Evolutionary conservation across 371 early-diverging fungal genomes (phyloP).

Genomic region (Actinomortierella ambigua): DNA sequence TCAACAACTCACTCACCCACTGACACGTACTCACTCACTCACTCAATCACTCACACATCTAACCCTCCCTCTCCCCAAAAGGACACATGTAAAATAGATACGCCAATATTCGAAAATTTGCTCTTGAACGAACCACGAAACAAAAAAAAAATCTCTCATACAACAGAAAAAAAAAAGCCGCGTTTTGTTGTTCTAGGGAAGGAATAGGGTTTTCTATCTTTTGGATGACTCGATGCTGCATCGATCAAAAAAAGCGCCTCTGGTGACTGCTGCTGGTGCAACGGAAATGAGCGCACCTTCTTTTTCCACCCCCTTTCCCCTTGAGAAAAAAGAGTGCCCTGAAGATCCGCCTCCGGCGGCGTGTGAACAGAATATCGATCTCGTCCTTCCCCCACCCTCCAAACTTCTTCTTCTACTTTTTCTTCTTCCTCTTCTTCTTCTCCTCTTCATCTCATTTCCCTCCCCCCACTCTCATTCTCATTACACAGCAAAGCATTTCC

Average conservation of each 20-base stretch:
- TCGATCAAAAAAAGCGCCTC: background rate
- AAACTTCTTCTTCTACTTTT: conserved; percentile 12
- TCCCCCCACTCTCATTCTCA: background rate
- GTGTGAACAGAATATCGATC: background rate
- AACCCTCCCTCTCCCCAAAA: too few species aligned
- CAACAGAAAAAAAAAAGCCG: too few species aligned
- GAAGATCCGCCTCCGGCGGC: background rate
- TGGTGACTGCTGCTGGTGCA: conserved; percentile 5
- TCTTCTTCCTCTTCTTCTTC: conserved; percentile 5
- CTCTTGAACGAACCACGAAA: too few species aligned
- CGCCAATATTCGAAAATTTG: too few species aligned
- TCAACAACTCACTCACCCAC: background rate
- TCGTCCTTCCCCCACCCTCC: conserved; percentile 22
- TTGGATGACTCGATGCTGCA: conserved; percentile 16
- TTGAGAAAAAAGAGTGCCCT: background rate
- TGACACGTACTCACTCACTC: too few species aligned
- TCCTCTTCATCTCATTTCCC: background rate
- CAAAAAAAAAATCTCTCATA: too few species aligned
- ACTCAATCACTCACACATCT: too few species aligned
- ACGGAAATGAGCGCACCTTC: conserved; percentile 5
- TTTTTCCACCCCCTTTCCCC: background rate
- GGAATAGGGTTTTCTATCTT: background rate
- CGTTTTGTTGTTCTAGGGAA: too few species aligned
- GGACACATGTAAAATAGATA: too few species aligned
- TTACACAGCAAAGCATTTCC: background rate